Evolutionary conservation across 169 alveolate genomes (phyloP), one percentile per base, ranked within the genome.

Genomic region (Besnoitia besnoiti): DNA sequence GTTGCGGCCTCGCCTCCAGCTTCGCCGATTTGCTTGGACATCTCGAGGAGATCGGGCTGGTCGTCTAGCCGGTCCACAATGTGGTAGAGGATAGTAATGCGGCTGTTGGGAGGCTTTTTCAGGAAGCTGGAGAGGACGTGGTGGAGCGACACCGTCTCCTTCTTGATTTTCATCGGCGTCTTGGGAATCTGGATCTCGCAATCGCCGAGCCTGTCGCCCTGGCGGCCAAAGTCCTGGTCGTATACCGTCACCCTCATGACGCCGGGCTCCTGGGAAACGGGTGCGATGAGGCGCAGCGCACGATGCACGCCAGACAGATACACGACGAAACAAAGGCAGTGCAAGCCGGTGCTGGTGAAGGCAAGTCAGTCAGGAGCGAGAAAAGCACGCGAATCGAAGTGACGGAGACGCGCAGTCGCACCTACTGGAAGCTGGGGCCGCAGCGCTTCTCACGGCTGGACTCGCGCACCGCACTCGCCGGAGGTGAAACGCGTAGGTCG

Each of bases 21-120:
- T n/a, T 82, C 94, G 37, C 94, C 88, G 40, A 82, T 50, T 10
- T 85, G 94, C 44, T 79, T 55, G 8, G 90, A 85, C 62, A 91
- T 35, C 40, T 80, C 91, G 21, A 91, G 89, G 3, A 91, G 59
- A 40, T 91, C 94, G 21, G 94, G 91, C 33, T 91, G 94, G 73
- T 80, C 85, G 24, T 82, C 91, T 27, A 91, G 90, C 55, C 91
- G 33, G 47, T 91, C 94, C 37, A 62, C 75, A 3, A 91, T 75
- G 39, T 91, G 94, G 87, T 91, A 82, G n/a, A 91, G 77, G 39
- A 82, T 85, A 40, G 90, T 90, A 37, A 90, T 77, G 55, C 93
- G 89, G 67, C 93, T 90, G 82, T 76, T 51, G 0, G 93, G 93
- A 33, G 90, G 67, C 35, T 76, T 90, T 24, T 62, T 37, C 37